Conservation (phyloP, 495 filamentous ascomycete species). For the Neurospora sp. region DNA sequence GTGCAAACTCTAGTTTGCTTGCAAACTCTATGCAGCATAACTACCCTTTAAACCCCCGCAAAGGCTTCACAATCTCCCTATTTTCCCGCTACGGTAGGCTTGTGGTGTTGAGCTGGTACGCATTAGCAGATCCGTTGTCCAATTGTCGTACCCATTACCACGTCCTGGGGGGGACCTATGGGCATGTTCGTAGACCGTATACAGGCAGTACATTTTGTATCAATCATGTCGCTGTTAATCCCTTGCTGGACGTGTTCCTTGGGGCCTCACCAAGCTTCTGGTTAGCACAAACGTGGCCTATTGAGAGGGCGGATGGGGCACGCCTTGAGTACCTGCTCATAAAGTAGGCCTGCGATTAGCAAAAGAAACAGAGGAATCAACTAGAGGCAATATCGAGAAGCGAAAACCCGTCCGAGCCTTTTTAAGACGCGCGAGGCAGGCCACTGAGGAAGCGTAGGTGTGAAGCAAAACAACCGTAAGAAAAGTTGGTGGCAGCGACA, state of each 20-base stretch:
- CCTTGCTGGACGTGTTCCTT: neutral
- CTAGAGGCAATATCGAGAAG: neutral
- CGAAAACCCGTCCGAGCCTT: neutral
- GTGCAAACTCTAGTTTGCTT: no score
- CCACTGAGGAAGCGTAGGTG: neutral
- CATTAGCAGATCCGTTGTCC: neutral
- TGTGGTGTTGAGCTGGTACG: neutral
- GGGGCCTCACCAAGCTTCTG: neutral
- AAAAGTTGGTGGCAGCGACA: neutral
- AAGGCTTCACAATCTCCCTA: no score
- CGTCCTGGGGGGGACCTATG: neutral
- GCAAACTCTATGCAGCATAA: no score
- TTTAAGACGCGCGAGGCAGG: neutral
- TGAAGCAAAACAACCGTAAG: neutral
- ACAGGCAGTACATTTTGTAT: neutral
- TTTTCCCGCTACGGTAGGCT: no score
- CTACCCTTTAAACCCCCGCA: no score
- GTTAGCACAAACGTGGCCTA: neutral
- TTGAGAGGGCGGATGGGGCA: neutral
- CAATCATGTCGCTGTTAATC: neutral
- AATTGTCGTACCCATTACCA: neutral
- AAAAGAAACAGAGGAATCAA: neutral
- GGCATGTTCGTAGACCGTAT: neutral
- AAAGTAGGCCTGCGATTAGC: neutral
- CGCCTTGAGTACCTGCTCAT: neutral